Conservation (phyloP, 495 filamentous ascomycete genomes). For the Chaetomium cochliodes region DNA sequence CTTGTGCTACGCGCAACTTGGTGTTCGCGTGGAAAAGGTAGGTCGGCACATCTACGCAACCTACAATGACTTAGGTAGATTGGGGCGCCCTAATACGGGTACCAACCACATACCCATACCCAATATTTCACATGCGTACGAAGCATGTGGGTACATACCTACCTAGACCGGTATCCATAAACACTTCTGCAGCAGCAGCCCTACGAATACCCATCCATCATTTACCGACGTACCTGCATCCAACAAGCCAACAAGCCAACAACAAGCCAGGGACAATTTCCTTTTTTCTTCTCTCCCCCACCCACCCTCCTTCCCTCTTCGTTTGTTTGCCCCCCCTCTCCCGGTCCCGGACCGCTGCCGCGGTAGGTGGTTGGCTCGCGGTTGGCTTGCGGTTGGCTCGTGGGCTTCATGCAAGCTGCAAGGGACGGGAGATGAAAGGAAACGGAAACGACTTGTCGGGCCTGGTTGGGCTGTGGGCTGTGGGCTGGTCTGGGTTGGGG, state of each 20-base stretch:
- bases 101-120: too few species aligned
- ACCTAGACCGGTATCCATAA: too few species aligned
- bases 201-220: too few species aligned
- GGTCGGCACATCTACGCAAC: too few species aligned
- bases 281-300: neutral
- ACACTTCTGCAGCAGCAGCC: too few species aligned
- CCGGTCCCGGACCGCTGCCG: neutral
- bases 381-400: neutral
- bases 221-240: neutral
- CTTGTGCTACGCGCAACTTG: neutral
- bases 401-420: slow-evolving; percentile 26
- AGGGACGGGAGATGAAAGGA: slow-evolving; percentile 19
- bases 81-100: too few species aligned
- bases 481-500: too few species aligned
- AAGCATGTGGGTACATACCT: too few species aligned
- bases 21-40: too few species aligned
- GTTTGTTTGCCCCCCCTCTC: neutral
- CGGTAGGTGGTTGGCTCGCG: too few species aligned
- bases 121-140: too few species aligned
- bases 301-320: neutral
- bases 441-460: neutral
- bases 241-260: neutral
- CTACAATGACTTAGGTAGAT: too few species aligned
- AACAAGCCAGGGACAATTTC: neutral
- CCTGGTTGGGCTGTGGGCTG: neutral